Evolutionary conservation across 176 grass and related monocot genomes (phyloP), one percentile per base, ranked within the genome.

Genomic region (Carex parvula): DNA sequence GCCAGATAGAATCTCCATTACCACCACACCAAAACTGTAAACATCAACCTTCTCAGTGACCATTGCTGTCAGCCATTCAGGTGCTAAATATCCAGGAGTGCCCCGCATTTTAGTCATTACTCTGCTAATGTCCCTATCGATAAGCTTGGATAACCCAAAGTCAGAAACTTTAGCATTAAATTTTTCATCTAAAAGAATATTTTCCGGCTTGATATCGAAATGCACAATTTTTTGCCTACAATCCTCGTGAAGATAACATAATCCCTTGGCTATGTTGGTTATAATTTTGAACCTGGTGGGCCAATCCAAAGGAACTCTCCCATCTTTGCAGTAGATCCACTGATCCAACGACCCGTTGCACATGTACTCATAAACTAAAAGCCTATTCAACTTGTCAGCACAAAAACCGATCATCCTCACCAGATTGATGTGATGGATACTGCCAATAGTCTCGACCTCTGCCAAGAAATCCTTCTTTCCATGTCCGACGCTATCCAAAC

Each of bases 171-270:
- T 97, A 1, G 91, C 87, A 26, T 50, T 67, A 20, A 97, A 91
- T 2, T 63, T 90, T 11, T 91, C 88, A 63, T 97, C 91, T 64
- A 91, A 67, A 13, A 97, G 88, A 55, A 95, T 92, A 18, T 90
- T 95, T 48, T 85, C 86, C 7, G 93, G 93, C 39, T 92, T 92
- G 33, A 96, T 83, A 84, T 93, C 94, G 14, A 92, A 24, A 87
- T 97, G 91, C 61, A 83, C 83, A 85, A 96, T 93, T 64, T 59
- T 86, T 22, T 93, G 85, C 1, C 52, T 74, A 3, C 91, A 93
- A 10, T 90, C 89, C 11, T 93, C 85, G 44, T 97, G 89, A 66
- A 97, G 91, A 75, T 97, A 97, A 35, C 84, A 53, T 11, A 93
- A 35, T n/a, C 87, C 94, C 46, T 85, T 93, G 3, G 91, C 87